Evolutionary conservation across 2,329 filamentous ascomycete species (phyloP).

Genomic region (Neopestalotiopsis sp.): DNA sequence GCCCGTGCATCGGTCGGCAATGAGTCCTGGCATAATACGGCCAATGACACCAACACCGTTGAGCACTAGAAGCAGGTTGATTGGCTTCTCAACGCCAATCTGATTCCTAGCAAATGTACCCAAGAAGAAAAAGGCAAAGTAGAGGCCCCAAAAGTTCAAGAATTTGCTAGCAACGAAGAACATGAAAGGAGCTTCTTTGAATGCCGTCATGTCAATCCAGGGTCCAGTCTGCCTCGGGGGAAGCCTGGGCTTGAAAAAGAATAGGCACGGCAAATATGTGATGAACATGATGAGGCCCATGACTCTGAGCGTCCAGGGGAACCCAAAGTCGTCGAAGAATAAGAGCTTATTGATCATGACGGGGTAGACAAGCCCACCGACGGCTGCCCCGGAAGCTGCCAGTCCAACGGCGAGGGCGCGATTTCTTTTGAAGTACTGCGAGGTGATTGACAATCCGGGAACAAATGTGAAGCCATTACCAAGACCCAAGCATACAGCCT

Average conservation of each 20-base stretch:
- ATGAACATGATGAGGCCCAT: slow-evolving; percentile 45
- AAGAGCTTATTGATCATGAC: slow-evolving; percentile 45
- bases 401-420: slow-evolving; percentile 37
- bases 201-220: slow-evolving; percentile 41
- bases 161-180: slow-evolving; percentile 41
- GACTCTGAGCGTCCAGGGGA: slow-evolving; percentile 48
- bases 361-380: slow-evolving; percentile 47
- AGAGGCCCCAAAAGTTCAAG: slow-evolving; percentile 49
- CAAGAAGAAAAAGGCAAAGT: slow-evolving; percentile 55
- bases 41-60: slow-evolving; percentile 52
- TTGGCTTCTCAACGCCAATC: slow-evolving; percentile 42
- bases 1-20: slow-evolving; percentile 53
- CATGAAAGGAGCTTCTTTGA: slow-evolving; percentile 44
- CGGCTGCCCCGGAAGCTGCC: slow-evolving; percentile 36
- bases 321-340: slow-evolving; percentile 46
- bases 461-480: slow-evolving; percentile 34
- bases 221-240: slow-evolving; percentile 34
- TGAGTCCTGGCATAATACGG: slow-evolving; percentile 47
- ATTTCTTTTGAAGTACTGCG: slow-evolving; percentile 35
- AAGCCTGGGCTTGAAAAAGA: slow-evolving; percentile 36
- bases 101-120: slow-evolving; percentile 46
- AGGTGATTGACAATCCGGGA: slow-evolving; percentile 30
- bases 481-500: slow-evolving; percentile 54
- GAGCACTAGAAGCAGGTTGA: slow-evolving; percentile 48
- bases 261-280: slow-evolving; percentile 41